Conservation (phyloP, 768 basidiomycete species). For the Amanita jacksonii region DNA sequence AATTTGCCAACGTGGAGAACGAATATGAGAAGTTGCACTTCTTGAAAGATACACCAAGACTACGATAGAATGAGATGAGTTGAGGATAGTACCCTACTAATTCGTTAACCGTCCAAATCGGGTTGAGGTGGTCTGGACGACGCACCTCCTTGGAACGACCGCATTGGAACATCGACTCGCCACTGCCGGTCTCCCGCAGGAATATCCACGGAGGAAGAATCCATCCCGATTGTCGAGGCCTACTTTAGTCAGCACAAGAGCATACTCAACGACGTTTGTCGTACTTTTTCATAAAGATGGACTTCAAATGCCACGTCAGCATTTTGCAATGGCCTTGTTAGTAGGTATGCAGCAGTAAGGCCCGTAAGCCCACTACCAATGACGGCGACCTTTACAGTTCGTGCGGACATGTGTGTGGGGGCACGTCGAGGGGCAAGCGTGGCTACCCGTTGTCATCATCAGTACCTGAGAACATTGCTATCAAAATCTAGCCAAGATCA, state of each 20-base stretch:
- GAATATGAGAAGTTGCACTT: constrained; percentile 60
- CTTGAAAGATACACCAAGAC: constrained; percentile 48
- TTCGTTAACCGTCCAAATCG: not conserved
- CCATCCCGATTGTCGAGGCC: constrained; percentile 57
- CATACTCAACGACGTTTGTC: constrained; percentile 15
- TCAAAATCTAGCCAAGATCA: no score
- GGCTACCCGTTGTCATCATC: no score
- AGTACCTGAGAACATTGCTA: no score
- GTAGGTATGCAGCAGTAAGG: constrained; percentile 54
- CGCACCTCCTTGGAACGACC: constrained; percentile 71
- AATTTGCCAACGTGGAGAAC: constrained; percentile 42
- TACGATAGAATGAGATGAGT: constrained; percentile 56
- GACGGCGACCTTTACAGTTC: constrained; percentile 50
- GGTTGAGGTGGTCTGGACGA: not conserved
- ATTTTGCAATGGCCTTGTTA: constrained; percentile 26
- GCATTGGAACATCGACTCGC: constrained; percentile 73
- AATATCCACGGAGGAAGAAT: constrained; percentile 27
- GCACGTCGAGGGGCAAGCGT: no score
- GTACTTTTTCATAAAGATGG: constrained; percentile 67
- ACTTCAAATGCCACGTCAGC: constrained; percentile 47
- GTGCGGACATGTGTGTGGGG: constrained; percentile 29
- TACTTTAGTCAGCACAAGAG: constrained; percentile 20
- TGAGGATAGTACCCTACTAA: constrained; percentile 62
- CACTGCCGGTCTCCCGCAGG: constrained; percentile 29
- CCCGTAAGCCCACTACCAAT: constrained; percentile 70